These are phyloP conservation scores for Trichoderma citrinoviride DNA, from an alignment of 2,329 filamentous ascomycete species.

Conservation along the genomic window DNA sequence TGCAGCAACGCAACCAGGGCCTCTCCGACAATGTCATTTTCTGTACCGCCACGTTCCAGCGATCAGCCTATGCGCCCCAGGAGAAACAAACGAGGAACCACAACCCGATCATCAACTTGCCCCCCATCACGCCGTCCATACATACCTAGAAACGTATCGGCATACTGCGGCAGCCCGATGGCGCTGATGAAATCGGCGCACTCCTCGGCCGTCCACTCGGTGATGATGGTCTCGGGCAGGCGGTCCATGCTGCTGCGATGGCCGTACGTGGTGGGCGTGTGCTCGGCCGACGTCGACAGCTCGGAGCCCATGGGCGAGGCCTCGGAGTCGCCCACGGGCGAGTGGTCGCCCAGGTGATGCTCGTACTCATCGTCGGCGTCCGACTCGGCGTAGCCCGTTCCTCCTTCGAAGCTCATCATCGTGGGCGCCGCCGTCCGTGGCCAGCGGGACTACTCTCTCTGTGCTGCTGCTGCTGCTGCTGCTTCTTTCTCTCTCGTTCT, in stretches of 20 bases:
- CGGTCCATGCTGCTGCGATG: slow-evolving; percentile 63
- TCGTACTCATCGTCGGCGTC: slow-evolving; percentile 84
- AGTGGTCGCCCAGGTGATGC: slow-evolving; percentile 65
- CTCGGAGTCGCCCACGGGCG: slow-evolving; percentile 67
- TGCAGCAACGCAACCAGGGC: slow-evolving; percentile 85
- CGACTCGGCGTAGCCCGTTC: slow-evolving; percentile 72
- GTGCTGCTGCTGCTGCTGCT: no score
- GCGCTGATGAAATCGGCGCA: slow-evolving; percentile 83
- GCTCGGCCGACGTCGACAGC: slow-evolving; percentile 64
- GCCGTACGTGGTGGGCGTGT: slow-evolving; percentile 76
- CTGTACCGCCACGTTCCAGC: slow-evolving; percentile 45
- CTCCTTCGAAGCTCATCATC: slow-evolving; percentile 61
- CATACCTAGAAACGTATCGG: slow-evolving; percentile 78
- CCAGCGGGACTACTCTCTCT: neutral
- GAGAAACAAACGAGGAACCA: neutral
- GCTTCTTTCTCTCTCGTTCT: neutral
- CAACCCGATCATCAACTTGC: slow-evolving; percentile 35
- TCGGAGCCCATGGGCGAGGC: slow-evolving; percentile 70
- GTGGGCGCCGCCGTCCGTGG: slow-evolving; percentile 25
- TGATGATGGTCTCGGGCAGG: slow-evolving; percentile 71
- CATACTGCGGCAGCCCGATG: slow-evolving; percentile 79
- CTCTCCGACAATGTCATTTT: slow-evolving; percentile 92
- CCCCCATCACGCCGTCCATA: slow-evolving; percentile 35
- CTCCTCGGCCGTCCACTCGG: slow-evolving; percentile 80
- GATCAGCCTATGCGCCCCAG: slow-evolving; percentile 1